phyloP scores from a whole-genome alignment of 139 green algal species.

The Auxenochlorella pyrenoidosa region DNA sequence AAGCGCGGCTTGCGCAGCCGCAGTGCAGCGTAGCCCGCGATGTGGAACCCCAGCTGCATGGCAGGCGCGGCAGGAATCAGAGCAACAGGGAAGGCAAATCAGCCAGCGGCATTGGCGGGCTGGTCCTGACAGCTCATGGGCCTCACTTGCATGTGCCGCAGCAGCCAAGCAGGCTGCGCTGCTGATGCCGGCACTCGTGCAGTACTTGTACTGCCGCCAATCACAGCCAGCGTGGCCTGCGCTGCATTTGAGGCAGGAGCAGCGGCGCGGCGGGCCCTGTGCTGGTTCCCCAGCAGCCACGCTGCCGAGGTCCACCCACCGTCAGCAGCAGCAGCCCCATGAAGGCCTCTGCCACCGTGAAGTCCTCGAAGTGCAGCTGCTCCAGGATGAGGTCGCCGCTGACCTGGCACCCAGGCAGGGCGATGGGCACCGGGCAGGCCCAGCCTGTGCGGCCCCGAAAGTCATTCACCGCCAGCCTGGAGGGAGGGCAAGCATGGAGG shows the following conservation, averaged over 20 bases:
- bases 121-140: no score
- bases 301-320: not conserved
- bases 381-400: slow-evolving; percentile 32
- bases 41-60: not conserved
- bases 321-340: slow-evolving; percentile 31
- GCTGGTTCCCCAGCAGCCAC: no score
- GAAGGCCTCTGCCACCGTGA: slow-evolving; percentile 24
- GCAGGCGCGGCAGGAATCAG: no score
- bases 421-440: slow-evolving; percentile 7
- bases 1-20: not conserved
- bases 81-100: no score
- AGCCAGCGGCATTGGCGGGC: no score
- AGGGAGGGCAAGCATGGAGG: not conserved
- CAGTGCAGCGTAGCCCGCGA: not conserved
- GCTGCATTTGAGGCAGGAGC: no score
- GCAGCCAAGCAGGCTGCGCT: no score
- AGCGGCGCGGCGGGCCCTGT: no score
- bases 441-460: slow-evolving; percentile 47
- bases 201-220: no score
- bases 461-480: slow-evolving; percentile 46
- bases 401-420: not conserved
- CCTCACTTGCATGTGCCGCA: not conserved
- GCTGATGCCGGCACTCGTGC: no score
- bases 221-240: no score
- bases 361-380: slow-evolving; percentile 24